phyloP scores from a whole-genome alignment of 805 yeast species.

The Schwanniomyces polymorphus region DNA sequence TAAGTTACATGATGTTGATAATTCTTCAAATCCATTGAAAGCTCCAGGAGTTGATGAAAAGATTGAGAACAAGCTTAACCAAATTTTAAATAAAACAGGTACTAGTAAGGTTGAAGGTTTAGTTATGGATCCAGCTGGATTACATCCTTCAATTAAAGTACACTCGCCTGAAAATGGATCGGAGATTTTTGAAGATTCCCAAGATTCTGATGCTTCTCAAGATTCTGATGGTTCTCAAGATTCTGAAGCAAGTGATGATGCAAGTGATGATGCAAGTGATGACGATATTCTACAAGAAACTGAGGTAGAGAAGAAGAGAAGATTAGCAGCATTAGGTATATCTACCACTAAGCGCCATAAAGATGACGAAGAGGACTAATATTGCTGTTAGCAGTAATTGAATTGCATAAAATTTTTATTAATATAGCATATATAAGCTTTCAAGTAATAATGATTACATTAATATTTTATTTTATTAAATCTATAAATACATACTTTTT shows the following conservation, averaged over 20 bases:
- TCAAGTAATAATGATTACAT: not conserved
- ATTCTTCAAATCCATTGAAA: conserved; percentile 9
- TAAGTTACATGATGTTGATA: conserved; percentile 5
- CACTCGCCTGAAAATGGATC: conserved; percentile 15
- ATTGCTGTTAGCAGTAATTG: not conserved
- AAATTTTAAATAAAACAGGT: conserved; percentile 9
- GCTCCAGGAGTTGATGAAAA: conserved; percentile 12
- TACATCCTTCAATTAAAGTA: not conserved
- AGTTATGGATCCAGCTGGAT: not conserved
- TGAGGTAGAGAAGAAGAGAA: conserved; percentile 62
- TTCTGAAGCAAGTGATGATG: conserved; percentile 13
- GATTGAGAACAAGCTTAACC: conserved; percentile 16
- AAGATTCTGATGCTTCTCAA: conserved; percentile 8
- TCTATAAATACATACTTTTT: not conserved
- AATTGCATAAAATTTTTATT: not conserved
- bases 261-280: conserved; percentile 15
- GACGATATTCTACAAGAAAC: conserved; percentile 47
- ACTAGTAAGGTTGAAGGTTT: not conserved
- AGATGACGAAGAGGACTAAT: conserved; percentile 46
- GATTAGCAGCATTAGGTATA: conserved; percentile 58
- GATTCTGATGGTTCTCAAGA: conserved; percentile 17
- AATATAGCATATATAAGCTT: no score
- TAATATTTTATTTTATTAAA: not conserved
- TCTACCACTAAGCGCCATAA: conserved; percentile 40
- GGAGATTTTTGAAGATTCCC: conserved; percentile 9